Evolutionary conservation across 106 monocot species (phyloP).

Genomic region (Alisma plantagoaquatica): DNA sequence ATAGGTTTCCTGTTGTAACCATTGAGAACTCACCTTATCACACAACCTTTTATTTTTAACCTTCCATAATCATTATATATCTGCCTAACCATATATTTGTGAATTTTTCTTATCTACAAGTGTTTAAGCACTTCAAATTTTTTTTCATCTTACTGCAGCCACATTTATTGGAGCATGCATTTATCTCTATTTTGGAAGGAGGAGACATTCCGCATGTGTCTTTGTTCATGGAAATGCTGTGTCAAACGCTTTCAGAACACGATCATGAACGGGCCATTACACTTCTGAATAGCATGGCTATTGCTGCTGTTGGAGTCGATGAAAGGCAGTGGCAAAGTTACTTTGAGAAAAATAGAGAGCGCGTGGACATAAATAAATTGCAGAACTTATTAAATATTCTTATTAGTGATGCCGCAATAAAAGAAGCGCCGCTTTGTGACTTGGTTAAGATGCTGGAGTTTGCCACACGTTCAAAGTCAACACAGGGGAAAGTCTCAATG

Average conservation of each 20-base stretch:
- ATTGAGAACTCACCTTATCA: neutral
- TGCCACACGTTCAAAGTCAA: conserved; percentile 10
- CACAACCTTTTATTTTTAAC: neutral
- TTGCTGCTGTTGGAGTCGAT: conserved; percentile 53
- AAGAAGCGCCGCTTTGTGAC: conserved; percentile 43
- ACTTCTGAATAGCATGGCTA: conserved; percentile 69
- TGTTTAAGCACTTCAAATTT: no score
- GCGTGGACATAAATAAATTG: conserved; percentile 25
- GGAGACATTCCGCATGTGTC: conserved; percentile 60
- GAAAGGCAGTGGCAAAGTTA: conserved; percentile 56
- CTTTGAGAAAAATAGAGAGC: conserved; percentile 34
- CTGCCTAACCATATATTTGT: neutral
- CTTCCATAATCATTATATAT: neutral
- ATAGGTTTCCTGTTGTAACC: neutral
- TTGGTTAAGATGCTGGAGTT: conserved; percentile 46
- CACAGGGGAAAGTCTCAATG: neutral
- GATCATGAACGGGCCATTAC: conserved; percentile 31
- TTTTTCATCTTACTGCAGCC: conserved; percentile 23
- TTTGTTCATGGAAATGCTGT: conserved; percentile 66
- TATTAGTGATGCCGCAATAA: conserved; percentile 20
- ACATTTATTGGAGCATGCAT: conserved; percentile 86
- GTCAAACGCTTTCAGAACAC: conserved; percentile 32
- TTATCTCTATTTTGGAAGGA: conserved; percentile 54
- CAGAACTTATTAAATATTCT: conserved; percentile 29
- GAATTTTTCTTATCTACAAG: neutral